Evolutionary conservation across 23 red algal species (phyloP), one percentile per base, ranked within the genome.

Genomic region (Gracilaria vermiculophylla): DNA sequence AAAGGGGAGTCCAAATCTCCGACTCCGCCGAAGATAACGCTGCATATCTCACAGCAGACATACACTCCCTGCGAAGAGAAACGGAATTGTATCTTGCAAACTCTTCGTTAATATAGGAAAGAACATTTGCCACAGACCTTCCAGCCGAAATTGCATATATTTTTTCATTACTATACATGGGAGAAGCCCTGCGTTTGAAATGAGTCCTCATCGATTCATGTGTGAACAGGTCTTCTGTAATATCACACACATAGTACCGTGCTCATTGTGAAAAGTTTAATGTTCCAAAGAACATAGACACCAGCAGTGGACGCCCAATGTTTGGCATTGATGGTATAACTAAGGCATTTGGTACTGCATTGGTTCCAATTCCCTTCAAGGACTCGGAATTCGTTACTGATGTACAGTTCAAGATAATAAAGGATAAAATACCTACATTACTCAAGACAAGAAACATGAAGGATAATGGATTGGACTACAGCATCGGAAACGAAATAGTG

Each of bases 141-240:
- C n/a, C 0, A 55, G 3, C 21, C 3, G 75, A 23, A 14, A 37
- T 79, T 24, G 75, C 75, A 10, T 5, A 0, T 10, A 76, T 76
- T 16, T 50, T 17, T 33, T 7, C 0, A 24, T 36, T 50, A 76
- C 71, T 43, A 4, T 52, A 8, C 6, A 0, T 50, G 13, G 71
- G 41, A 14, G 71, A 49, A 1, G 5, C 14, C 21, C 53, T 7
- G 11, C 31, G 32, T 5, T 60, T 81, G 32, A 62, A 81, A 28
- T 50, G 28, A 62, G 17, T 81, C 31, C 0, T 44, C 25, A 7
- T 81, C 12, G 0, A 81, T 32, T 62, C 47, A 9, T 81, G 77
- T 23, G 15, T 16, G 9, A 81, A 81, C 62, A 50, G 77, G 4
- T 62, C 52, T 14, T 81, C 77, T 40, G 77, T 62, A 16, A 81